Conservation (phyloP, 2,329 filamentous ascomycete species). For the Cordyceps javanica region DNA sequence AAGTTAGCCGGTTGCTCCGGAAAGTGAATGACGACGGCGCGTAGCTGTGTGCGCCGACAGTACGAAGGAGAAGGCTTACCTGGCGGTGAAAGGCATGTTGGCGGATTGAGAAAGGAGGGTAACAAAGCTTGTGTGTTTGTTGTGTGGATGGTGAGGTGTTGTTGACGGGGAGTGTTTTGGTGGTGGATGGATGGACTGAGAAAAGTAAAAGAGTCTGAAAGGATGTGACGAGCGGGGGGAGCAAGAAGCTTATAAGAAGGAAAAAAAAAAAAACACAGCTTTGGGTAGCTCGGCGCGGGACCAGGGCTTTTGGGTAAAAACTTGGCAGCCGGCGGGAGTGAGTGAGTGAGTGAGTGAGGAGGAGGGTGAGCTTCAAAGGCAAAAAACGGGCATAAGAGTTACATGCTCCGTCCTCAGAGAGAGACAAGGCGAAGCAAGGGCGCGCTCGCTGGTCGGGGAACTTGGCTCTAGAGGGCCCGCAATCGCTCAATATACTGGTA, state of each 20-base stretch:
- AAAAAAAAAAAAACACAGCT: not conserved
- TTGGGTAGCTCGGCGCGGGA: not conserved
- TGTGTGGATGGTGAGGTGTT: slow-evolving; percentile 2
- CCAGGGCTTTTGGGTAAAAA: not conserved
- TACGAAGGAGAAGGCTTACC: slow-evolving; percentile 33
- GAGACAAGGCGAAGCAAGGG: too few relatives aligned
- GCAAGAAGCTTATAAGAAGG: slow-evolving; percentile 12
- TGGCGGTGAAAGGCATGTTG: slow-evolving; percentile 55
- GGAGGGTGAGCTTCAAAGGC: too few relatives aligned
- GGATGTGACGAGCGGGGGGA: not conserved
- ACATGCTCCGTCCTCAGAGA: too few relatives aligned
- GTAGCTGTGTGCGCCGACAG: too few relatives aligned
- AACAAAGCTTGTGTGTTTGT: not conserved
- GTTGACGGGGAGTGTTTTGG: not conserved
- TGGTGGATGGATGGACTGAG: not conserved
- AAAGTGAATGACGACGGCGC: too few relatives aligned
- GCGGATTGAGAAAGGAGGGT: slow-evolving; percentile 14
- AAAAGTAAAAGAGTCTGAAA: not conserved
- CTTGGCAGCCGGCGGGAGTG: too few relatives aligned
- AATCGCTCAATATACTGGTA: too few relatives aligned
- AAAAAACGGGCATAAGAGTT: too few relatives aligned
- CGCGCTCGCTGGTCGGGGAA: too few relatives aligned
- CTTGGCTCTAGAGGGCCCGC: too few relatives aligned
- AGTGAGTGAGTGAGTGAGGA: too few relatives aligned
- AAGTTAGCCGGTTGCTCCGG: not conserved